Evolutionary conservation across 2,329 filamentous ascomycete genomes (phyloP), one percentile per base, ranked within the genome.

Genomic region (Colletotrichum truncatum): DNA sequence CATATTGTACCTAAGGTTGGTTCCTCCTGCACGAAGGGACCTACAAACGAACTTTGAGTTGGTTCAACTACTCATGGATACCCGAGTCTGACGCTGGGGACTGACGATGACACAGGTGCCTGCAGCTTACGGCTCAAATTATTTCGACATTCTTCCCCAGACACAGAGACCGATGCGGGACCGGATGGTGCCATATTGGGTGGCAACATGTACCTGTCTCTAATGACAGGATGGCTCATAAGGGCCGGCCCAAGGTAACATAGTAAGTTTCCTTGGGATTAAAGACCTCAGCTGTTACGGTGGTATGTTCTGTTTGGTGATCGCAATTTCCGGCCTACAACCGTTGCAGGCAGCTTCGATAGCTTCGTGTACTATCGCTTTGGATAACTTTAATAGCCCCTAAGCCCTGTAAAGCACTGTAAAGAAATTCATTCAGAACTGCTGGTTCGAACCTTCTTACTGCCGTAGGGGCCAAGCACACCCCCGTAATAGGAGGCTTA

Each of bases 11-110:
- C 39, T 4, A 46, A 32, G 21, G 21, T 10, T 18, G 36, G 36
- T 10, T 30, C 28, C 8, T 25, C 11, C 46, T 60, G 61, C 54
- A 53, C 28, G 36, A 60, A 52, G 54, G 54, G 54, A 46, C 28
- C 30, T 59, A 46, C 46, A 38, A 64, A 30, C 28, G 61, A 46
- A 45, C 38, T 30, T 52, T 32, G 36, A 46, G n/a, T 55, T 43
- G 30, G 16, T 11, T 34, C 38, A 36, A 26, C 34, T 18, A 41
- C 21, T n/a, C 51, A 25, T 12, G 38, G 34, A 30, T 12, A 26
- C 18, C n/a, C 16, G 21, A 41, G n/a, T 26, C 32, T 21, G 32
- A 12, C 48, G 30, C 21, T 28, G 18, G 16, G 36, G 28, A 23
- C 16, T 14, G 21, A 53, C 16, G 61, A 30, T 23, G 26, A 32